Percentiles rank a stretch among this genome's conserved stretches.
Evolutionary conservation across 2,329 filamentous ascomycete species (phyloP).

Genomic region (Gnomoniopsis smithogilvyi): DNA sequence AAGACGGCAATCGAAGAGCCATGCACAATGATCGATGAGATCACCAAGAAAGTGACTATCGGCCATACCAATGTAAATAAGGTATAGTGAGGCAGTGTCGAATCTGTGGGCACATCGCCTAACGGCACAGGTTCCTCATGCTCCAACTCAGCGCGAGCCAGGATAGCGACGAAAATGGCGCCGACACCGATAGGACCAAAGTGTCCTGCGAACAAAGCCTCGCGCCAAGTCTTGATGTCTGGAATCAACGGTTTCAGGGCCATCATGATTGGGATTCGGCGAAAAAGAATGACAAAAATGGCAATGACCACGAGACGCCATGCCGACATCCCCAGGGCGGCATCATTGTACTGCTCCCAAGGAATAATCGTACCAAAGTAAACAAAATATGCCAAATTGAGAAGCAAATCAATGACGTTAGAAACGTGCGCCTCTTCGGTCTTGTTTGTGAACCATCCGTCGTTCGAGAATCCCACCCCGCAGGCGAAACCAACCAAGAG

Average conservation of each 20-base stretch:
- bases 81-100: conserved; percentile 55
- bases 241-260: conserved; percentile 87
- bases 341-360: conserved; percentile 85
- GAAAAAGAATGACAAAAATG: conserved; percentile 92
- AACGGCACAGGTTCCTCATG: conserved; percentile 72
- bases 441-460: conserved; percentile 98
- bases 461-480: conserved; percentile 98
- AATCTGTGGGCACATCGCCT: conserved; percentile 52
- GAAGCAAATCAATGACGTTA: conserved; percentile 95
- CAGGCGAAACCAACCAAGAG: conserved; percentile 90
- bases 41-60: conserved; percentile 89
- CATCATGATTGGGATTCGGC: conserved; percentile 94
- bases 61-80: conserved; percentile 91
- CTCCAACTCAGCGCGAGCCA: conserved; percentile 90
- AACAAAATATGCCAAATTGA: conserved; percentile 98
- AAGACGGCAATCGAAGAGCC: conserved; percentile 98
- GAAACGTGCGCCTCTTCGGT: conserved; percentile 98
- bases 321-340: conserved; percentile 69
- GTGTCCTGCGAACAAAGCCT: conserved; percentile 93
- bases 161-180: conserved; percentile 90
- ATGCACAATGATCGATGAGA: conserved; percentile 91
- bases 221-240: conserved; percentile 96
- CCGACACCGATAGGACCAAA: conserved; percentile 98
- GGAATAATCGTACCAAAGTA: conserved; percentile 97
- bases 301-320: conserved; percentile 94